phyloP scores from a whole-genome alignment of 78 protist genomes.

The Pigoraptor vietnamica region DNA sequence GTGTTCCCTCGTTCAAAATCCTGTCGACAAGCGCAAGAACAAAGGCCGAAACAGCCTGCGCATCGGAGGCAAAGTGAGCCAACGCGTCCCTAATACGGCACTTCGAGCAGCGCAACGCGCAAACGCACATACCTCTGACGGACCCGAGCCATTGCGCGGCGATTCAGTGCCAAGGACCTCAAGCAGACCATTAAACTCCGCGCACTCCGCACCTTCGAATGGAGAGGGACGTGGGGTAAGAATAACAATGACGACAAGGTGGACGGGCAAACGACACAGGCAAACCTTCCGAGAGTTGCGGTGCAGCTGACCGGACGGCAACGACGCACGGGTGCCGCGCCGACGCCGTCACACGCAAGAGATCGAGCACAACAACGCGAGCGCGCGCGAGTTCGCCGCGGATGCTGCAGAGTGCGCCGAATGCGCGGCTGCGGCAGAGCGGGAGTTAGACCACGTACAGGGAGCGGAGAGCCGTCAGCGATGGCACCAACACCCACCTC shows the following conservation, averaged over 20 bases:
- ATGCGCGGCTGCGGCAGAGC: neutral
- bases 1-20: neutral
- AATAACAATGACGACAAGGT: too few species aligned
- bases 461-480: too few species aligned
- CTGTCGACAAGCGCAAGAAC: neutral
- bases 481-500: neutral
- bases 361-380: neutral
- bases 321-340: too few species aligned
- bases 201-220: neutral
- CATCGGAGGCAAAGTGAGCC: neutral
- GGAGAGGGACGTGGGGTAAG: too few species aligned
- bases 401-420: neutral
- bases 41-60: neutral
- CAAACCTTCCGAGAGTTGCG: too few species aligned
- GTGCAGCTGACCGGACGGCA: too few species aligned
- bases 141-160: too few species aligned
- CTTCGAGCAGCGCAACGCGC: too few species aligned
- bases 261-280: too few species aligned
- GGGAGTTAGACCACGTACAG: too few species aligned
- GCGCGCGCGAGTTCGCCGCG: neutral
- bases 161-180: neutral
- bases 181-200: neutral
- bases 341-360: neutral
- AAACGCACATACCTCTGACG: too few species aligned
- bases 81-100: too few species aligned